phyloP scores from a whole-genome alignment of 2,329 filamentous ascomycete species.

The Ophiostoma piceae region DNA sequence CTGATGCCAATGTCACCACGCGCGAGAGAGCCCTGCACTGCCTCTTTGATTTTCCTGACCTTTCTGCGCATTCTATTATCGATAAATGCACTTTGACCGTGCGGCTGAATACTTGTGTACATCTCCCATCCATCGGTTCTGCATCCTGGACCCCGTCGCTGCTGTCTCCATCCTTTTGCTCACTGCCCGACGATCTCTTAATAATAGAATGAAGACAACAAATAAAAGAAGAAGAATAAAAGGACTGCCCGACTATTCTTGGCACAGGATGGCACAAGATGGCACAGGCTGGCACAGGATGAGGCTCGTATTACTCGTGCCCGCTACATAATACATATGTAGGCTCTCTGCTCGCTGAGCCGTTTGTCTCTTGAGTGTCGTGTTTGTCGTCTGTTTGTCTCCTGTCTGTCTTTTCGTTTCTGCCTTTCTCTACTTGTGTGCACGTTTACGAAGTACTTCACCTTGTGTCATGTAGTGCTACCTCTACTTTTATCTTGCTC shows the following conservation, averaged over 20 bases:
- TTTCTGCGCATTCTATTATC: too few species aligned
- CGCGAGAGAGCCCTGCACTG: background rate
- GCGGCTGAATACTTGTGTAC: background rate
- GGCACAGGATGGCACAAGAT: background rate
- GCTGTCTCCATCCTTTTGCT: background rate
- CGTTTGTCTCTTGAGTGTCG: background rate
- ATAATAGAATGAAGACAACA: background rate
- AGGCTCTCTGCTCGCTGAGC: background rate
- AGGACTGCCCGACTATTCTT: background rate
- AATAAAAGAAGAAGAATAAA: background rate
- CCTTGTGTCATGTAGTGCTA: too few species aligned
- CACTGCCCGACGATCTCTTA: conserved; percentile 6
- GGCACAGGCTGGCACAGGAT: conserved; percentile 5
- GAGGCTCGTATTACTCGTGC: conserved; percentile 1
- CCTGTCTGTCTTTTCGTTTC: background rate
- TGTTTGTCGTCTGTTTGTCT: background rate
- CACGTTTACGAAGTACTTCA: background rate
- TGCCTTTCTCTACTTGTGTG: background rate
- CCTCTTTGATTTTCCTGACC: background rate
- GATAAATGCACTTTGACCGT: background rate
- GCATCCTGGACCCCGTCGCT: background rate
- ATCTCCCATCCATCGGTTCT: too few species aligned
- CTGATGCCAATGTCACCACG: background rate
- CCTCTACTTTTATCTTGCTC: too few species aligned
- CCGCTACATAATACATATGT: background rate